Evolutionary conservation across 1,139 yeast genomes (phyloP), one percentile per base, ranked within the genome.

Genomic region (Blastobotrys aristatus): DNA sequence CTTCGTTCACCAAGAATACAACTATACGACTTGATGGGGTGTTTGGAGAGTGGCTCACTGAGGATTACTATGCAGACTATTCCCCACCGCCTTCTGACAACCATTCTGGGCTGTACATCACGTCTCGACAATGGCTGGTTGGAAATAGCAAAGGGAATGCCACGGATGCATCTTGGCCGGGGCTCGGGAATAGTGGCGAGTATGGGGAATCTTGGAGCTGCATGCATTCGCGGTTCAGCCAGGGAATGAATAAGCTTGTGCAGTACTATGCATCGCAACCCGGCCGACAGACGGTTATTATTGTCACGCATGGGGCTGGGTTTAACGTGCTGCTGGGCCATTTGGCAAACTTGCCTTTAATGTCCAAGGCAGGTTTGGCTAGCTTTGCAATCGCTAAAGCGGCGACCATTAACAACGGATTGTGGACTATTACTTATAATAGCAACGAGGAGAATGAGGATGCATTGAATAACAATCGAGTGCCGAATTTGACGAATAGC

Each of bases 251-350:
- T 5, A 40, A 52, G 11, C 53, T 67, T n/a, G 42, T 62, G 17
- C 46, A 47, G 4, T 51, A 50, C 51, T 65, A 63, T 49, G 50
- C 50, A 21, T 26, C 27, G 21, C 38, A 46, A 5, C 44, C 49
- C 13, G 32, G 40, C 43, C 24, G 40, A 20, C 45, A 52, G n/a
- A 58, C 64, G 3, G 56, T 65, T 4, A 52, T 68, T 2, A 46
- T 69, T 17, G 71, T 69, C 7, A 64, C 72, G 13, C 73, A 69
- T 48, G 73, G 73, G 1, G 71, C 73, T 2, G 67, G 69, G 0
- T 65, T 71, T 52, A 69, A 68, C 44, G 65, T 72, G 8, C 52
- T 68, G 44, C 55, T 68, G 27, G 70, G 69, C 10, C 58, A 58
- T 14, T 47, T 68, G 21, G 50, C 60, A 7, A 57, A 61, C 33